Base-by-base conservation (phyloP, 1,284 basidiomycete genomes). In the Austroboletus niveus region DNA sequence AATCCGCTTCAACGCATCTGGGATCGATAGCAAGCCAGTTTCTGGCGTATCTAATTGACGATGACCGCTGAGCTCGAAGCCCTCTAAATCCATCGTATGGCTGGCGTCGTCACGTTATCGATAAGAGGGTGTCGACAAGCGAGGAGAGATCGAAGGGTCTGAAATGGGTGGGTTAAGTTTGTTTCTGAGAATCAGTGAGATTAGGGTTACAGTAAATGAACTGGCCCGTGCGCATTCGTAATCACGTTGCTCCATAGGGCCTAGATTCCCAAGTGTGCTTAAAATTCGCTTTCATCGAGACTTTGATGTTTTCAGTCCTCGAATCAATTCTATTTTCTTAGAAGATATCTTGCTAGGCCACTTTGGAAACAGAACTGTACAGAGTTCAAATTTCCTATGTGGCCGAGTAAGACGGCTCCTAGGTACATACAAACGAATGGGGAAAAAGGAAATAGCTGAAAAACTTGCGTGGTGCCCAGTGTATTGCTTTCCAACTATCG, bases 31-130 rank as follows among this genome's bases (percentile, higher is more conserved):
- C 42, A 57, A 39, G 36, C 3, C 27, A 10, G 14, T 36, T 15
- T 30, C 17, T 29, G 41, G 35, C 10, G 11, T 8, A 39, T 50
- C 41, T 20, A 32, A 31, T 22, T 35, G 6, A 36, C 29, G 48
- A 32, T 31, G 51, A 42, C 47, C 11, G 17, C 27, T 29, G 27
- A 63, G 43, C 40, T 69, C 67, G 41, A 69, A 68, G 34, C 54
- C 64, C 51, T 69, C 64, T n/a, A 68, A 47, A 49, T 66, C 67
- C 67, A 69, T 68, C n/a, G 50, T 49, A 22, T 11, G 12, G 29
- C 2, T 27, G 24, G 11, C 1, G 45, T 27, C 42, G 39, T n/a
- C 14, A n/a, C 17, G 20, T 27, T 22, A 31, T 20, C 38, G 24
- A 15, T 48, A 15, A 10, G 3, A 14, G 44, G 30, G 10, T 43